These are phyloP conservation scores for Penstemon eatonii DNA, from an alignment of 257 asterid species.

Conservation along the genomic window DNA sequence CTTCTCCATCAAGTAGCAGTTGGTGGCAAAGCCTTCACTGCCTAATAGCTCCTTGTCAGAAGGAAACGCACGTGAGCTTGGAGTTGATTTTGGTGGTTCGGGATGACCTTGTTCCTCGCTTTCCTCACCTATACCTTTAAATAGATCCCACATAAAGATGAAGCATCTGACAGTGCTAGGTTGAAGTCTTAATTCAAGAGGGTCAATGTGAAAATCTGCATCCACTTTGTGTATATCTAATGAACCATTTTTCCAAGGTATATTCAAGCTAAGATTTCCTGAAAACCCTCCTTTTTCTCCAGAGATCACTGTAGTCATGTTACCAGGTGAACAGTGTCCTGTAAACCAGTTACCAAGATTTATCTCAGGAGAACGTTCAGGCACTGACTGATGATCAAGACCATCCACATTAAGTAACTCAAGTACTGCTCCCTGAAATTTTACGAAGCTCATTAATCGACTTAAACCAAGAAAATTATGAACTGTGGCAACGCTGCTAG, in stretches of 20 bases:
- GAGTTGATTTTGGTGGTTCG: slow-evolving; percentile 43
- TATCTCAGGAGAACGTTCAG: slow-evolving; percentile 44
- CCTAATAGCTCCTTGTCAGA: slow-evolving; percentile 37
- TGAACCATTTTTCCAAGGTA: slow-evolving; percentile 97
- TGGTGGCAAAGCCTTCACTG: slow-evolving; percentile 41
- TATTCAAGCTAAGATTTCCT: slow-evolving; percentile 70
- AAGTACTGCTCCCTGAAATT: slow-evolving; percentile 80
- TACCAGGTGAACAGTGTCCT: slow-evolving; percentile 49
- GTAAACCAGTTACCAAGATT: slow-evolving; percentile 44
- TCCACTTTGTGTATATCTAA: slow-evolving; percentile 80
- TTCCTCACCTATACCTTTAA: slow-evolving; percentile 48
- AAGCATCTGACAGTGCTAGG: slow-evolving; percentile 66
- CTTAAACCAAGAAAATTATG: slow-evolving; percentile 75
- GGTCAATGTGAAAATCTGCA: slow-evolving; percentile 77
- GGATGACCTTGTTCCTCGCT: slow-evolving; percentile 33
- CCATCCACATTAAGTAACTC: slow-evolving; percentile 68
- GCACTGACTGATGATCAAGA: slow-evolving; percentile 43
- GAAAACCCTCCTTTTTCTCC: slow-evolving; percentile 85
- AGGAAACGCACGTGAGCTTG: slow-evolving; percentile 43
- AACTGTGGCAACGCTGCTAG: slow-evolving; percentile 34
- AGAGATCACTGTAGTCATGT: slow-evolving; percentile 53
- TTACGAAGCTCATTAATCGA: slow-evolving; percentile 65
- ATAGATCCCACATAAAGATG: slow-evolving; percentile 62
- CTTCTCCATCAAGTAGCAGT: slow-evolving; percentile 42
- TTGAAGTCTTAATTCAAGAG: slow-evolving; percentile 70